Evolutionary conservation across 2,329 filamentous ascomycete genomes (phyloP), one percentile per base, ranked within the genome.

Genomic region (Exophiala bonariae): DNA sequence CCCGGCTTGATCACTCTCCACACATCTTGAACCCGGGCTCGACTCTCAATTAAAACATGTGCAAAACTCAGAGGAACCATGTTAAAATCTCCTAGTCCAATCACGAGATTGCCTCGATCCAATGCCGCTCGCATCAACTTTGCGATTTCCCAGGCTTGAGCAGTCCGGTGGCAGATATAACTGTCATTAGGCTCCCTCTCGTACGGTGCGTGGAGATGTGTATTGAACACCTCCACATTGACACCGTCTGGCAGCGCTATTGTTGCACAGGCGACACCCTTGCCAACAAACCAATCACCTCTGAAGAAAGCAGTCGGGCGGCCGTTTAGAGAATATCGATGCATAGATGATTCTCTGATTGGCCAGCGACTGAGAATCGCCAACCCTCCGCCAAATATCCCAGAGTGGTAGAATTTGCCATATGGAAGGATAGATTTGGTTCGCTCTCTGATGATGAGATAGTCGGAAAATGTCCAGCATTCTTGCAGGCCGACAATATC

Each of bases 401-500:
- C 93, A 61, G 85, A 87, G 62, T 86, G 80, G 72, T 96, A 99
- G 74, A 95, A 96, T 70, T 97, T 97, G 49, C 85, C 90, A 67
- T 95, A 85, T 0, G 93, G 93, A 20, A 97, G 79, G 41, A 92
- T 77, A 58, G 83, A 74, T 53, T 77, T 77, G 4, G 89, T 92
- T 55, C 85, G 79, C 17, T 82, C 76, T 40, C 88, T 86, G 62
- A 96, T 90, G 61, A 78, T 79, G 52, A 81, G 74, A 74, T 91
- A 95, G 74, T 96, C 89, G 58, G 87, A 74, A 61, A 90, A 85
- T 3, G 87, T 90, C 85, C 89, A 99, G 73, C 89, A 95, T 75
- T 97, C 92, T 70, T 97, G 92, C 13, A 97, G 76, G n/a, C 86
- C 89, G 52, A 96, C 89, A 61, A 96, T 91, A 53, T 95, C 80